Percentiles rank a stretch among this genome's conserved stretches.
Conservation (phyloP, 306 rosid genomes). For the Pyrus bretschneideri region DNA sequence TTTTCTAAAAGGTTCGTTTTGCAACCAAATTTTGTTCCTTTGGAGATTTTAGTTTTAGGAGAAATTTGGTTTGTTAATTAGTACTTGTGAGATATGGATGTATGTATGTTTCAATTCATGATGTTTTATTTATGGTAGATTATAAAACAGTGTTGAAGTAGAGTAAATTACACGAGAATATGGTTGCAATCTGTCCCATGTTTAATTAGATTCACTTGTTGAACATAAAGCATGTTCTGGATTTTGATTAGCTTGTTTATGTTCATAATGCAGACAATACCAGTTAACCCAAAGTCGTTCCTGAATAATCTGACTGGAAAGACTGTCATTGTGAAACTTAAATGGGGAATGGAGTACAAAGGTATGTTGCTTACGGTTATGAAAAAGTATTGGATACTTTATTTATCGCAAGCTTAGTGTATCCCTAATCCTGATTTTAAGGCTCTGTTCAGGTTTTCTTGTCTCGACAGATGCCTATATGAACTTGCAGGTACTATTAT, state of each 20-base stretch:
- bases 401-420: not conserved
- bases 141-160: not conserved
- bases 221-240: not conserved
- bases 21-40: not conserved
- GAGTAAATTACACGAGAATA: not conserved
- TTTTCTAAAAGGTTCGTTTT: not conserved
- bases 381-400: not conserved
- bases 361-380: conserved; percentile 15
- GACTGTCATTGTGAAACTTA: conserved; percentile 47
- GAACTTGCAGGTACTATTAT: conserved; percentile 47
- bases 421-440: not conserved
- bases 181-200: not conserved
- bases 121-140: not conserved
- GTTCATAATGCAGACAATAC: conserved; percentile 34
- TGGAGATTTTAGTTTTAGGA: not conserved
- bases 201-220: not conserved
- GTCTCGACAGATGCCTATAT: conserved; percentile 50
- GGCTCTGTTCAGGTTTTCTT: conserved; percentile 34
- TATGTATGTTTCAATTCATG: not conserved
- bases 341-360: conserved; percentile 65
- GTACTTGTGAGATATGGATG: not conserved
- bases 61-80: not conserved
- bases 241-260: not conserved
- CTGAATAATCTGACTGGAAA: conserved; percentile 58
- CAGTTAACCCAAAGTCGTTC: conserved; percentile 57